Conservation (phyloP, 1,284 basidiomycete genomes). For the Cystobasidium pallidum region DNA sequence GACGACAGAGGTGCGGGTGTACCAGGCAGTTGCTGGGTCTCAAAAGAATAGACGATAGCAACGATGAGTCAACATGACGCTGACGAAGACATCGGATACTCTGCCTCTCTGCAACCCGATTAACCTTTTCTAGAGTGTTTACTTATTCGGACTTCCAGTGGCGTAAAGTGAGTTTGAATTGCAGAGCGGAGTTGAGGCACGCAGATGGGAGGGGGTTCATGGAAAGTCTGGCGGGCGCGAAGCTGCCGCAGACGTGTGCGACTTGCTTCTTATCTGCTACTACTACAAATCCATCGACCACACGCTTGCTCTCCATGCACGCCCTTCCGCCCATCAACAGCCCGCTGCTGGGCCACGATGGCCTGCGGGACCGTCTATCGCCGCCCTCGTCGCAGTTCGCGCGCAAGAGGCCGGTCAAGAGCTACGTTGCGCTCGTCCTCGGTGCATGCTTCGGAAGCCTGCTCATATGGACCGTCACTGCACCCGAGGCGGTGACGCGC, state of each 20-base stretch:
- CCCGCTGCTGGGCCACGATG: slow-evolving; percentile 13
- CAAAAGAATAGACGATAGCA: no score
- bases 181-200: no score
- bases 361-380: not conserved
- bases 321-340: slow-evolving; percentile 14
- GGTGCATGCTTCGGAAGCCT: not conserved
- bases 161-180: slow-evolving; percentile 14
- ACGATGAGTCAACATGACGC: no score
- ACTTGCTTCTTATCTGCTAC: not conserved
- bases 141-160: slow-evolving; percentile 10
- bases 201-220: slow-evolving; percentile 1
- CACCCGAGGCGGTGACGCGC: not conserved
- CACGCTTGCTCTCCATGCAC: not conserved
- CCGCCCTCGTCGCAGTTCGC: not conserved
- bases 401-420: slow-evolving; percentile 1
- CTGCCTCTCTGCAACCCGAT: not conserved
- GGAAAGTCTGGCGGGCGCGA: not conserved
- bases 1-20: no score
- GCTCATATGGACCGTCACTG: slow-evolving; percentile 16
- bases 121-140: slow-evolving; percentile 7
- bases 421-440: slow-evolving; percentile 6
- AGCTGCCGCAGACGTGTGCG: not conserved
- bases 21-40: no score
- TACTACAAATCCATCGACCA: not conserved
- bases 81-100: no score